Conservation (phyloP, 2,329 filamentous ascomycete species). For the Graphilbum fragrans region DNA sequence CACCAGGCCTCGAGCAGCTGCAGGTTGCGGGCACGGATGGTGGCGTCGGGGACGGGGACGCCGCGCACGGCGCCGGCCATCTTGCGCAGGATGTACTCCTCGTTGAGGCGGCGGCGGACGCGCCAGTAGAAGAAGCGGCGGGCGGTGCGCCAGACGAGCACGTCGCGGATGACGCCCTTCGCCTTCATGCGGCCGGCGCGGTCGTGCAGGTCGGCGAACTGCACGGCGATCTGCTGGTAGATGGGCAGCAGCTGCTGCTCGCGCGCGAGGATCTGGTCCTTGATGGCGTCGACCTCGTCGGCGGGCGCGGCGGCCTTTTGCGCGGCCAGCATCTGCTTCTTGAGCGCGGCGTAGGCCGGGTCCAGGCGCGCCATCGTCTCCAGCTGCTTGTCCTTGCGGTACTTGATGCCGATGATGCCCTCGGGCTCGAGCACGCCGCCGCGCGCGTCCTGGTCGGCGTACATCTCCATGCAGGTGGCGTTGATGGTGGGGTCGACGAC, state of each 20-base stretch:
- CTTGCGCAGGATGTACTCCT: slow-evolving; percentile 92
- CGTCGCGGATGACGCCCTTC: slow-evolving; percentile 82
- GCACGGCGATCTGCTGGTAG: slow-evolving; percentile 88
- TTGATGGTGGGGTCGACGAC: slow-evolving; percentile 99
- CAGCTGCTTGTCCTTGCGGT: slow-evolving; percentile 91
- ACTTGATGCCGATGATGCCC: slow-evolving; percentile 98
- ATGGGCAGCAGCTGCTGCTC: slow-evolving; percentile 86
- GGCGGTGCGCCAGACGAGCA: slow-evolving; percentile 76
- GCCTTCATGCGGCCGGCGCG: slow-evolving; percentile 96
- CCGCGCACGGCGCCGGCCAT: slow-evolving; percentile 41
- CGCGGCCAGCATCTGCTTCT: slow-evolving; percentile 53
- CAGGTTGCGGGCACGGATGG: slow-evolving; percentile 54
- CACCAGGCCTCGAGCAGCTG: slow-evolving; percentile 75
- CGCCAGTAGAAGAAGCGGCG: slow-evolving; percentile 99
- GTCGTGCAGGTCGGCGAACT: slow-evolving; percentile 96
- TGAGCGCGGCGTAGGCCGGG: slow-evolving; percentile 68
- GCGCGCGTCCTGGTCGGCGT: slow-evolving; percentile 86
- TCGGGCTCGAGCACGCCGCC: slow-evolving; percentile 97
- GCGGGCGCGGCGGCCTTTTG: slow-evolving; percentile 52
- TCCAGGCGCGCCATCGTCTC: slow-evolving; percentile 96
- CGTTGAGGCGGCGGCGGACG: slow-evolving; percentile 87
- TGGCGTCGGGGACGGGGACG: slow-evolving; percentile 16
- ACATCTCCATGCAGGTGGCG: slow-evolving; percentile 96
- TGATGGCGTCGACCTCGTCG: slow-evolving; percentile 67
- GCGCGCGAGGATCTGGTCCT: slow-evolving; percentile 70